Percentiles rank a stretch among this genome's conserved stretches.
Evolutionary conservation across 2,329 filamentous ascomycete species (phyloP).

Genomic region (Chaetoscypha palmicola): DNA sequence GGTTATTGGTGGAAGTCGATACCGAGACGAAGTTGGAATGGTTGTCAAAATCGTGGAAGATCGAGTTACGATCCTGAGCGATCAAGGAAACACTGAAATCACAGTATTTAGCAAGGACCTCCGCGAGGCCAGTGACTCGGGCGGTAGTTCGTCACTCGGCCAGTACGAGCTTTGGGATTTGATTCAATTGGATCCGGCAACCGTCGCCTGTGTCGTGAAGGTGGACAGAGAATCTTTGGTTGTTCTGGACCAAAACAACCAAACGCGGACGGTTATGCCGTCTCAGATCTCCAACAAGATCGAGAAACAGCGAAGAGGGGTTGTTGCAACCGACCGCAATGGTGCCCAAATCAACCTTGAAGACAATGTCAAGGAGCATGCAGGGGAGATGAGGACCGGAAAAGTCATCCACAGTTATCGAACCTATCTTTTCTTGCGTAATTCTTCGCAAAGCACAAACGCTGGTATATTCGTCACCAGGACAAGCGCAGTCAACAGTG

Average conservation of each 20-base stretch:
- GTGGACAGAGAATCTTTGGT: constrained; percentile 89
- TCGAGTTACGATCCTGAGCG: constrained; percentile 84
- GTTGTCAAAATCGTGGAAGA: constrained; percentile 92
- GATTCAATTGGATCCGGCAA: constrained; percentile 86
- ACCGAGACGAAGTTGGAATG: constrained; percentile 92
- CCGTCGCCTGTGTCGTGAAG: constrained; percentile 88
- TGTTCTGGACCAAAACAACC: constrained; percentile 84
- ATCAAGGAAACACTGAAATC: constrained; percentile 88
- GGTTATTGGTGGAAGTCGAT: constrained; percentile 92
- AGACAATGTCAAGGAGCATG: constrained; percentile 85
- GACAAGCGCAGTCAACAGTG: constrained; percentile 76
- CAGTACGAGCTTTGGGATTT: constrained; percentile 90
- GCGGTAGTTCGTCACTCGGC: constrained; percentile 74
- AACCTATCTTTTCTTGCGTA: constrained; percentile 86
- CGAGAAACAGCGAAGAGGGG: constrained; percentile 64
- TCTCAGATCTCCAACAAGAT: constrained; percentile 90
- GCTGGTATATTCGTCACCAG: constrained; percentile 84
- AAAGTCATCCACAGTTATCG: constrained; percentile 91
- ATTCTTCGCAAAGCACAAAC: constrained; percentile 76
- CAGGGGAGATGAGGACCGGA: constrained; percentile 77
- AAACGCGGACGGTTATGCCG: constrained; percentile 73
- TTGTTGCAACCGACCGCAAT: constrained; percentile 86
- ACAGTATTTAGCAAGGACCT: constrained; percentile 98
- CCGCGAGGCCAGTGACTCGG: constrained; percentile 85
- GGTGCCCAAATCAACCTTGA: constrained; percentile 88